Conservation (phyloP, 1,284 basidiomycete species). For the Cutaneotrichosporon sp. region DNA sequence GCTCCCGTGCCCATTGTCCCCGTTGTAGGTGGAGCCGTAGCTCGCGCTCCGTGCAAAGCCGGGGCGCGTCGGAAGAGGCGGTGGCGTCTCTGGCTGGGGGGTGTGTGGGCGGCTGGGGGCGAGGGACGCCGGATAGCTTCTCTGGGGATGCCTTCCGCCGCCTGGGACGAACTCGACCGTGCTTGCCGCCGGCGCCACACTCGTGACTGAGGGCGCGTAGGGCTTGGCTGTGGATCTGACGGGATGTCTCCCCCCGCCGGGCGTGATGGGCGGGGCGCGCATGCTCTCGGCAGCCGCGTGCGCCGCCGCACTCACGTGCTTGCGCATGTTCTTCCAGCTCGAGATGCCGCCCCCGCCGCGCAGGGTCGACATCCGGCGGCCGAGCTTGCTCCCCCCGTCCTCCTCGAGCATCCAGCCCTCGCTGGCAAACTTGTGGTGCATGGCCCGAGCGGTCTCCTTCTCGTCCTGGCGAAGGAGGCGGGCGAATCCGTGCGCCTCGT, state of each 20-base stretch:
- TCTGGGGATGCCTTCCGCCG: neutral
- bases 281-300: constrained; percentile 3
- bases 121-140: neutral
- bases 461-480: neutral
- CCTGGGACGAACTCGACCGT: neutral
- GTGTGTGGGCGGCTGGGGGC: neutral
- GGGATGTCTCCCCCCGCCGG: neutral
- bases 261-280: neutral
- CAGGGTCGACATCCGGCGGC: neutral
- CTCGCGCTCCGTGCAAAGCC: neutral
- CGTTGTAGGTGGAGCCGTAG: neutral
- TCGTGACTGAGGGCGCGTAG: neutral
- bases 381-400: neutral
- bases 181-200: neutral
- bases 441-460: neutral
- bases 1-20: neutral
- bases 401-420: constrained; percentile 2
- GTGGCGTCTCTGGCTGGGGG: neutral
- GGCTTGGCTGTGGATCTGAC: neutral
- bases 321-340: constrained; percentile 5
- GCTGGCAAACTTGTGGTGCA: constrained; percentile 9
- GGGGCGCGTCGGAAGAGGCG: neutral
- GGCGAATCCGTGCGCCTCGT: neutral
- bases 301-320: constrained; percentile 4
- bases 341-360: neutral